Base-by-base conservation (phyloP, 1,284 basidiomycete species). In the Testicularia cyperi region DNA sequence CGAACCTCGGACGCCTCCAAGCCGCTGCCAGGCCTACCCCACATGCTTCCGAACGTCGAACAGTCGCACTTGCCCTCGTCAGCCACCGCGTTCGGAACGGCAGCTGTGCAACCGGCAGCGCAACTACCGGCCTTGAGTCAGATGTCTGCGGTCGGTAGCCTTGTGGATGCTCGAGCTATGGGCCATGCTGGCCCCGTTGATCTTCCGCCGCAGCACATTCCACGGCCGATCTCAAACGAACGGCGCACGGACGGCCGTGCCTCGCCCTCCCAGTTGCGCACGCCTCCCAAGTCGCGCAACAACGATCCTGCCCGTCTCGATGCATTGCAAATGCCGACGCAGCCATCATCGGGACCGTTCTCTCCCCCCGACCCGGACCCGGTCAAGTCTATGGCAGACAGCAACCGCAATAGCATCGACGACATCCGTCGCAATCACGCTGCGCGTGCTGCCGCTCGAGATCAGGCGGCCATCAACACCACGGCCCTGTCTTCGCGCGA, bases 341-440 rank as follows among this genome's bases (percentile, higher is more conserved):
- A 41, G 30, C 42, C 47, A 27, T 43, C 44, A 12, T 25, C 49
- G 12, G 49, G 55, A 6, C 62, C 65, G 8, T 19, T 66, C 20
- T 65, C 67, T 6, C 61, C 65, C 4, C 56, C 49, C 13, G 67
- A 68, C 15, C 21, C 67, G 3, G 65, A 70, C 16, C 61, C 67
- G 13, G 48, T 47, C 14, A 62, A 61, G 13, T 48, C 65, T 25
- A 44, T 70, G 58, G 60, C 58, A 26, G 65, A 70, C 34, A 65
- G 57, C 57, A 68, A 70, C 28, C 65, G 67, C 36, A 55, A 46
- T 33, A 62, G 57, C 40, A 70, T 70, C 44, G 67, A 70, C 32
- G 67, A 68, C 38, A 70, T 70, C 31, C 55, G 65, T 18, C 47
- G 67, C 42, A 65, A 65, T 22, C 67, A 70, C 26, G 67, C 67